These are phyloP conservation scores for Cinchona pubescens DNA, from an alignment of 257 asterid species.

Conservation along the genomic window DNA sequence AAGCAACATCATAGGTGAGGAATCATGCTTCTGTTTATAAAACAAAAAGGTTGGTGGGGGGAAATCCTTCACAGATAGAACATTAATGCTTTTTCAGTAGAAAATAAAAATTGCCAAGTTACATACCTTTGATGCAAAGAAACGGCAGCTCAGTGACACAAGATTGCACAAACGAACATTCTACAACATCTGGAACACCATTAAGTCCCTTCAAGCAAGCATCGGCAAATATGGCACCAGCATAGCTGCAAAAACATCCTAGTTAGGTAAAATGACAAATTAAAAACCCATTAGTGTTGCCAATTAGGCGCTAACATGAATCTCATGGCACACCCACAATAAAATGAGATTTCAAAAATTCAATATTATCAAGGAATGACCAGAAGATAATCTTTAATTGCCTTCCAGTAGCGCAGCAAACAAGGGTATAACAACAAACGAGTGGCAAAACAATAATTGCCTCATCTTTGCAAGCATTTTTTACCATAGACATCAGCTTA, in stretches of 20 bases:
- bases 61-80: background rate
- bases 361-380: background rate
- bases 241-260: constrained; percentile 49
- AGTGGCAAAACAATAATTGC: background rate
- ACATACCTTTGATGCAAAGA: constrained; percentile 74
- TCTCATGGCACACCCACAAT: background rate
- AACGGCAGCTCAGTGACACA: constrained; percentile 66
- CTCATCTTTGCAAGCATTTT: background rate
- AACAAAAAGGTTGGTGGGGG: background rate
- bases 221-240: constrained; percentile 91
- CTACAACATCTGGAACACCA: constrained; percentile 81
- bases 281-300: background rate
- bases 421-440: background rate
- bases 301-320: constrained; percentile 1
- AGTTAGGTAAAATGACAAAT: constrained; percentile 4
- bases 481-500: background rate
- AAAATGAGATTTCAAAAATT: background rate
- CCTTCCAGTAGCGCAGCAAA: background rate
- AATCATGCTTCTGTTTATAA: background rate
- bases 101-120: background rate
- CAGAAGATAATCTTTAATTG: background rate
- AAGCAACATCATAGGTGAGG: background rate
- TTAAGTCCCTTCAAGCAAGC: constrained; percentile 91
- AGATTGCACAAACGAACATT: constrained; percentile 72
- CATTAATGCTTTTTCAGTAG: background rate